A percentile compares a stretch with the other conserved stretches of the same genome.
Conservation (phyloP, 306 rosid genomes). For the Fragaria nilgerrensis region DNA sequence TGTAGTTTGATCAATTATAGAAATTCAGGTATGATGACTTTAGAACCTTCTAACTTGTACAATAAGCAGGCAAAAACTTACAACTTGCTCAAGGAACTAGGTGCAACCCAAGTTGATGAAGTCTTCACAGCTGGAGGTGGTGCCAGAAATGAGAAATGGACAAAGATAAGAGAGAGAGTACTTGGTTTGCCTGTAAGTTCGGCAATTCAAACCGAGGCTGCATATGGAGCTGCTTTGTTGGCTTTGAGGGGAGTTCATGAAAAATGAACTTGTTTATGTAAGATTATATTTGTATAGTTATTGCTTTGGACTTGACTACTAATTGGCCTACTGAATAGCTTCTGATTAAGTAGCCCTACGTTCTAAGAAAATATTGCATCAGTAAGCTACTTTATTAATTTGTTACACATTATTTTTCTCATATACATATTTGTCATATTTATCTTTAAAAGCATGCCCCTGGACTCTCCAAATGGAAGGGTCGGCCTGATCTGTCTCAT, state of each 20-base stretch:
- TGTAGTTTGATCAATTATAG: neutral
- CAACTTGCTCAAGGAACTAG: slow-evolving; percentile 62
- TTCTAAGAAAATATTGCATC: neutral
- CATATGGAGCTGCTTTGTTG: slow-evolving; percentile 89
- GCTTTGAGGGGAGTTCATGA: slow-evolving; percentile 49
- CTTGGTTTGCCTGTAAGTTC: slow-evolving; percentile 72
- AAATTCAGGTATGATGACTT: slow-evolving; percentile 16
- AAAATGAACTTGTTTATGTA: neutral
- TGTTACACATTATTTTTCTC: neutral
- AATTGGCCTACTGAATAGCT: neutral
- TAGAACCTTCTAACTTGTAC: slow-evolving; percentile 7
- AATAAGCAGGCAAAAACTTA: slow-evolving; percentile 66
- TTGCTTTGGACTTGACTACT: neutral
- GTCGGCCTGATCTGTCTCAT: slow-evolving; percentile 1
- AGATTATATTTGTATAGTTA: neutral
- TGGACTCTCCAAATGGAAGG: neutral
- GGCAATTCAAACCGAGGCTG: slow-evolving; percentile 78
- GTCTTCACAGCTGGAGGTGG: slow-evolving; percentile 89
- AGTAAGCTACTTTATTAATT: neutral
- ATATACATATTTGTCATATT: neutral
- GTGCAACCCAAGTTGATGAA: slow-evolving; percentile 69
- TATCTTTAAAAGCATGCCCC: neutral
- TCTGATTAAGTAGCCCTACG: no score
- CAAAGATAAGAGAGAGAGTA: slow-evolving; percentile 71
- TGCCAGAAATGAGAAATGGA: slow-evolving; percentile 77